Percentiles rank a stretch among this genome's conserved stretches.
Evolutionary conservation across 192 early-diverging fungal species (phyloP).

Genomic region (Coemansia erecta): DNA sequence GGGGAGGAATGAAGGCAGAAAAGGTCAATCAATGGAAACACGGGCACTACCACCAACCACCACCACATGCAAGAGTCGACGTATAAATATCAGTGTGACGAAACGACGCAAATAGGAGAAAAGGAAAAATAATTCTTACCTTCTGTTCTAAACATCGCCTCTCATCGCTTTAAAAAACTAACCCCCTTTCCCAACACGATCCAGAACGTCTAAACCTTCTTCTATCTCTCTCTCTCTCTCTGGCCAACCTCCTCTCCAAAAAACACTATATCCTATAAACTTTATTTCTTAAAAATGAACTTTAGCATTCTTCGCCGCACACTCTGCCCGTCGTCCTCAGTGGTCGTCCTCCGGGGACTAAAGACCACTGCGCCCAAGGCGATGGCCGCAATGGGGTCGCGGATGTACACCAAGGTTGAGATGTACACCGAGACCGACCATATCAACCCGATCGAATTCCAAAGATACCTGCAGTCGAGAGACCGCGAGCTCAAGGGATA

Average conservation of each 20-base stretch:
- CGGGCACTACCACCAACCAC: too few species aligned
- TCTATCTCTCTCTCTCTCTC: background rate
- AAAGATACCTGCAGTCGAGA: slow-evolving; percentile 32
- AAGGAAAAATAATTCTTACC: too few species aligned
- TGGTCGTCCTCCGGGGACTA: background rate
- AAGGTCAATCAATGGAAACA: too few species aligned
- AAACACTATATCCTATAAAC: background rate
- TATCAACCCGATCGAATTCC: slow-evolving; percentile 34
- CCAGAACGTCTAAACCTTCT: too few species aligned
- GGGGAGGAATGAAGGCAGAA: background rate
- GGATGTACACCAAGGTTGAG: slow-evolving; percentile 27
- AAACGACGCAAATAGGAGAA: too few species aligned
- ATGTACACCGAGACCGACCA: slow-evolving; percentile 17
- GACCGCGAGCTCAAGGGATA: slow-evolving; percentile 30
- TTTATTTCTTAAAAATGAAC: background rate
- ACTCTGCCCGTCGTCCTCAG: background rate
- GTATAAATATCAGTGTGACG: too few species aligned
- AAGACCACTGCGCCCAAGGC: background rate
- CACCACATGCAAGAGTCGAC: too few species aligned
- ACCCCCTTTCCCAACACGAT: too few species aligned
- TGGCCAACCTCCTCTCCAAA: background rate
- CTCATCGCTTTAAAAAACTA: too few species aligned
- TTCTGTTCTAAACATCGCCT: too few species aligned
- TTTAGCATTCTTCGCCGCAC: background rate
- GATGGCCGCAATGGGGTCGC: background rate